Conservation (phyloP, 106 monocot genomes). For the Chionographis japonica region DNA sequence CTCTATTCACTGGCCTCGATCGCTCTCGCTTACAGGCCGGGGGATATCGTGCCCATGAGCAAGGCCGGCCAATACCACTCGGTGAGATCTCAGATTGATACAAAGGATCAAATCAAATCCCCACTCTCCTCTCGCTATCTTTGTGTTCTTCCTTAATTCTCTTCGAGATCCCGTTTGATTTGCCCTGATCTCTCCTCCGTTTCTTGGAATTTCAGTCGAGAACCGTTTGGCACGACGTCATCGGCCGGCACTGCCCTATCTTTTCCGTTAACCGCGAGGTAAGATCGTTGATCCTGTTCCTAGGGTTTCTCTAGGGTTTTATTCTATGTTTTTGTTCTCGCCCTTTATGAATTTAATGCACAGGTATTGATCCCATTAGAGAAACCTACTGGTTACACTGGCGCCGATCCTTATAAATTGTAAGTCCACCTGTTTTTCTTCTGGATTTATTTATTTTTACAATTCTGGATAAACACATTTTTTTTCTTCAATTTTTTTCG, state of each 20-base stretch:
- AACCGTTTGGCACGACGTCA: constrained; percentile 76
- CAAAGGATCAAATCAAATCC: constrained; percentile 3
- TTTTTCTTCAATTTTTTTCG: too few species aligned
- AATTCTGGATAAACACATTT: too few species aligned
- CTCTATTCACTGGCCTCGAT: constrained; percentile 18
- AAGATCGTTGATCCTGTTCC: not conserved
- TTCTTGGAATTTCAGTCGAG: constrained; percentile 54
- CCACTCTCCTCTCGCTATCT: not conserved
- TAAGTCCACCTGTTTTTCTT: constrained; percentile 22
- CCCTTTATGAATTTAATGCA: not conserved
- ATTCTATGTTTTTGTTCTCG: not conserved
- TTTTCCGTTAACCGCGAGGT: constrained; percentile 97
- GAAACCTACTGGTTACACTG: constrained; percentile 82
- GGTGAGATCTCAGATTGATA: constrained; percentile 26
- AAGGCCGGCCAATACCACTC: constrained; percentile 90
- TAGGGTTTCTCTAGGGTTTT: not conserved
- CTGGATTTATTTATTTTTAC: too few species aligned
- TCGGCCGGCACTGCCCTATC: constrained; percentile 84
- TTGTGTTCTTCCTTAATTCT: not conserved
- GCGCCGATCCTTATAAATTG: constrained; percentile 97
- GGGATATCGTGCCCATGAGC: constrained; percentile 85
- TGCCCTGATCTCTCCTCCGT: not conserved
- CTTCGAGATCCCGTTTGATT: not conserved
- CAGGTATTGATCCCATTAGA: constrained; percentile 84
- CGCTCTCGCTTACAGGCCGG: constrained; percentile 74